Evolutionary conservation across 1,284 basidiomycete genomes (phyloP).

Genomic region (Ustilago loliicola): DNA sequence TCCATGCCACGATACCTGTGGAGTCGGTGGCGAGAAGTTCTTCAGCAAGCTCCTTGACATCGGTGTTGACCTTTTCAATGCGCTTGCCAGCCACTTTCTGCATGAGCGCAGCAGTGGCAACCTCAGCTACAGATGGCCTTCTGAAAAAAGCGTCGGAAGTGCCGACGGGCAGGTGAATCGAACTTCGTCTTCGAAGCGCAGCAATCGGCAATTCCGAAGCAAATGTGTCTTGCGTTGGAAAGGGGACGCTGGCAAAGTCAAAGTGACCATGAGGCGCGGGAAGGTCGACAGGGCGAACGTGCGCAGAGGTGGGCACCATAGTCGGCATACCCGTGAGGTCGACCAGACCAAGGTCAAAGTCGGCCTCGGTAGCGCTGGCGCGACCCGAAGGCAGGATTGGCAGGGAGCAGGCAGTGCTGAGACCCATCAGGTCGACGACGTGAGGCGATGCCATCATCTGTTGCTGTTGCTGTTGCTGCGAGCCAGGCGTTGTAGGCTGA

Average conservation of each 20-base stretch:
- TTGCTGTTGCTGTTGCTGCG: conserved; percentile 11
- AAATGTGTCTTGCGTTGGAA: conserved; percentile 44
- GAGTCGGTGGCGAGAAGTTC: conserved; percentile 25
- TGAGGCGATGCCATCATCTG: conserved; percentile 30
- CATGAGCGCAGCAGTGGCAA: conserved; percentile 42
- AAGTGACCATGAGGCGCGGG: conserved; percentile 52
- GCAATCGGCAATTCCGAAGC: conserved; percentile 30
- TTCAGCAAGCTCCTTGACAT: conserved; percentile 34
- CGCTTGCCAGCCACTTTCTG: conserved; percentile 40
- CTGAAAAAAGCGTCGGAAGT: conserved; percentile 35
- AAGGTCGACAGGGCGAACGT: conserved; percentile 51
- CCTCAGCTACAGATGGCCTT: conserved; percentile 44
- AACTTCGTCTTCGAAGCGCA: conserved; percentile 41
- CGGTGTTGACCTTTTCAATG: conserved; percentile 31
- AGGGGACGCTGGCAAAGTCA: conserved; percentile 53
- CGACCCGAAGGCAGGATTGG: conserved; percentile 21
- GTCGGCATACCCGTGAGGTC: conserved; percentile 28
- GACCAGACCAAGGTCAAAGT: conserved; percentile 32
- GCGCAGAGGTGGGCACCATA: conserved; percentile 51
- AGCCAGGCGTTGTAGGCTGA: conserved; percentile 6
- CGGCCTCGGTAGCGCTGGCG: conserved; percentile 40
- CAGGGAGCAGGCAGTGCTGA: conserved; percentile 18
- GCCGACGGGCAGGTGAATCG: conserved; percentile 42
- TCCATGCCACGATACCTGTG: conserved; percentile 43
- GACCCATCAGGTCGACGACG: conserved; percentile 35